These are phyloP conservation scores for cucumber (Cucumis sativus) DNA, from an alignment of 306 rosid genomes.

Conservation along the genomic window Cucumber_9930_V3 NC_026660.2:3437001-3437500, in stretches of 20 bases:
- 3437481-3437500: constrained; percentile 3
- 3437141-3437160: neutral
- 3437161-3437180: neutral
- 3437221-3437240: neutral
- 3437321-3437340: neutral
- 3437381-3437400: constrained; percentile 76
- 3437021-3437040: too few relatives aligned
- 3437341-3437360: neutral
- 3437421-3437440: neutral
- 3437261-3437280: neutral
- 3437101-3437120: too few relatives aligned
- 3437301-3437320: neutral
- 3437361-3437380: neutral
- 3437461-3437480: constrained; percentile 2
- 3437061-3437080: too few relatives aligned
- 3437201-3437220: constrained; percentile 6
- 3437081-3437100: too few relatives aligned
- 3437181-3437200: neutral
- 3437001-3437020: too few relatives aligned
- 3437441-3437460: constrained; percentile 2
- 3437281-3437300: neutral
- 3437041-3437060: too few relatives aligned
- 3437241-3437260: neutral
- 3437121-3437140: neutral
- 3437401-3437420: constrained; percentile 27